Conservation (phyloP, 1,284 basidiomycete species). For the Leucoagaricus sp. region DNA sequence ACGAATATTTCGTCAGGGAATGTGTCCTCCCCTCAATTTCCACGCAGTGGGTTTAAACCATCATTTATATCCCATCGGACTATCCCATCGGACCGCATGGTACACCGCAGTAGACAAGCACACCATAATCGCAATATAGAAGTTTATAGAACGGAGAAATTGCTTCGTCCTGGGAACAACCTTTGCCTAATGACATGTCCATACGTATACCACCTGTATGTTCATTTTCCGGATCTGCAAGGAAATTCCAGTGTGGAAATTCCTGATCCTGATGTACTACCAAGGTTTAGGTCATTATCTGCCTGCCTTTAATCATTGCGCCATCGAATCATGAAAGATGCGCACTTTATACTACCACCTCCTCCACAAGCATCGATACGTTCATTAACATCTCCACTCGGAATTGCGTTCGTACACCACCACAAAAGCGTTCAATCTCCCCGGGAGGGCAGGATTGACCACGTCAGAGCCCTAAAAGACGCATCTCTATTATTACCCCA, state of each 20-base stretch:
- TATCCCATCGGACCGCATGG: background rate
- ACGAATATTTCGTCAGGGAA: conserved; percentile 80
- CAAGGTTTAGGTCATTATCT: background rate
- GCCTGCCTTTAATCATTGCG: background rate
- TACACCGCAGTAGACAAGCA: too few species aligned
- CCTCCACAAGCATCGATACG: too few species aligned
- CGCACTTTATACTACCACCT: too few species aligned
- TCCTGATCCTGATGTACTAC: background rate
- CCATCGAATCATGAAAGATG: too few species aligned
- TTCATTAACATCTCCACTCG: too few species aligned
- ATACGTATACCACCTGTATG: background rate
- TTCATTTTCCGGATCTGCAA: background rate
- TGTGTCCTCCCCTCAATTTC: conserved; percentile 46
- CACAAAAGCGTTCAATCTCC: too few species aligned
- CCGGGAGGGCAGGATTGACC: too few species aligned
- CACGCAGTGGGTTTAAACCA: background rate
- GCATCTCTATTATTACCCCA: too few species aligned
- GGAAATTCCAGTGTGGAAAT: background rate
- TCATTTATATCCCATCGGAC: conserved; percentile 3
- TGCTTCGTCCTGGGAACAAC: conserved; percentile 2
- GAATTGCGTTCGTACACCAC: too few species aligned
- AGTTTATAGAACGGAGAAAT: conserved; percentile 4
- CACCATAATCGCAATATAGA: background rate
- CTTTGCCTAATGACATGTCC: background rate
- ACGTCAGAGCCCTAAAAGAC: too few species aligned